Conservation (phyloP, 2,329 filamentous ascomycete genomes). For the Clonostachys chloroleuca region DNA sequence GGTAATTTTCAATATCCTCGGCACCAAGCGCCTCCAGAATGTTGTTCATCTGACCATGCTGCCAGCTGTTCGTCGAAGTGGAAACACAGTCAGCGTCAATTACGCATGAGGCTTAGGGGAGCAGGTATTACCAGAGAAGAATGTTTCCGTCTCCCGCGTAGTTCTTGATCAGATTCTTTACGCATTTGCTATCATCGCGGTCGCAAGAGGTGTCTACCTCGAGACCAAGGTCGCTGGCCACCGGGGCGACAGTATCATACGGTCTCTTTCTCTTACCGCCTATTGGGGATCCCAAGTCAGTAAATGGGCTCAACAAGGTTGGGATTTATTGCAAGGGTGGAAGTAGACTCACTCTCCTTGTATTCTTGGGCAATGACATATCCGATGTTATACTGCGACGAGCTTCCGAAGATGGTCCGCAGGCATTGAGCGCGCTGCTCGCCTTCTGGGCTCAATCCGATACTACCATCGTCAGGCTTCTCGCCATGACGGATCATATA, state of each 20-base stretch:
- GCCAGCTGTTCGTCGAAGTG: slow-evolving; percentile 38
- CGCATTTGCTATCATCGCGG: slow-evolving; percentile 50
- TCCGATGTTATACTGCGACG: slow-evolving; percentile 48
- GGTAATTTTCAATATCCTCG: slow-evolving; percentile 43
- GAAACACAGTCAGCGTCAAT: not conserved
- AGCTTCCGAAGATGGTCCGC: slow-evolving; percentile 47
- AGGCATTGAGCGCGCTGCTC: slow-evolving; percentile 54
- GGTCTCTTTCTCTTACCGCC: slow-evolving; percentile 49
- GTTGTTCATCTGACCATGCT: slow-evolving; percentile 47
- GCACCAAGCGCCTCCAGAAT: slow-evolving; percentile 48
- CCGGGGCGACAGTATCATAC: slow-evolving; percentile 50
- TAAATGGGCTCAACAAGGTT: not conserved
- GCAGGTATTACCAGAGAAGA: slow-evolving; percentile 39
- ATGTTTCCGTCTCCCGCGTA: slow-evolving; percentile 50
- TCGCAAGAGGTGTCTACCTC: slow-evolving; percentile 50
- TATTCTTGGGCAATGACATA: slow-evolving; percentile 54
- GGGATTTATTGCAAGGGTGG: not conserved
- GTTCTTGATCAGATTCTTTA: slow-evolving; percentile 39
- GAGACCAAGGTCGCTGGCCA: slow-evolving; percentile 50
- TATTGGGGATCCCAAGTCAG: slow-evolving; percentile 9
- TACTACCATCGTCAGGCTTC: slow-evolving; percentile 44
- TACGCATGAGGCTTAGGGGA: not conserved
- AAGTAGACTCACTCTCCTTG: slow-evolving; percentile 29
- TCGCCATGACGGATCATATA: slow-evolving; percentile 63
- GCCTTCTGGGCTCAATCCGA: slow-evolving; percentile 46